Percentiles rank a stretch among this genome's conserved stretches.
These are phyloP conservation scores for Blastocystis sp. DNA, from an alignment of 352 stramenopile species.

Conservation along the genomic window DNA sequence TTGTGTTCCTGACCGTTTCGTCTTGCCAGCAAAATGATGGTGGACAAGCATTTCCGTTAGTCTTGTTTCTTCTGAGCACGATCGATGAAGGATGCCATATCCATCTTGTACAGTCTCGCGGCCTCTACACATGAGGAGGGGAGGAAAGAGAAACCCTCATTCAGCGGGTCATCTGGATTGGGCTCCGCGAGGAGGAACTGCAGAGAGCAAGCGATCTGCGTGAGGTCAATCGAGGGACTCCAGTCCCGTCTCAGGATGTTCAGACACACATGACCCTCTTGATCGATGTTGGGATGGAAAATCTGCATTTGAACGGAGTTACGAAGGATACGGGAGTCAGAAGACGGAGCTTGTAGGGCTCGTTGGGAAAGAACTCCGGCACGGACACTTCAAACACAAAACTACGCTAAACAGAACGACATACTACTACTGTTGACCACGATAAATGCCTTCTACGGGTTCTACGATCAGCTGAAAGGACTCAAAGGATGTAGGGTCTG, in stretches of 20 bases:
- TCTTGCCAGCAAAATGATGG: not conserved
- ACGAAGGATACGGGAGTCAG: not conserved
- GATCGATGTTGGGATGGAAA: slow-evolving; percentile 74
- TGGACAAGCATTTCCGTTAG: not conserved
- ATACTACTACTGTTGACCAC: not conserved
- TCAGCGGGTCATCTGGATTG: slow-evolving; percentile 71
- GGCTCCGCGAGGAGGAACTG: slow-evolving; percentile 71
- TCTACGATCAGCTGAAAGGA: not conserved
- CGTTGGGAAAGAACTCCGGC: not conserved
- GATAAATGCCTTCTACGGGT: slow-evolving; percentile 18
- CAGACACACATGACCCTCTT: slow-evolving; percentile 72
- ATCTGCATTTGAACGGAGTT: slow-evolving; percentile 8
- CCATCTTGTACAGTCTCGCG: not conserved
- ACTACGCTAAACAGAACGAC: not conserved
- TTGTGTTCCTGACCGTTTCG: not conserved
- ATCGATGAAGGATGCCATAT: not conserved
- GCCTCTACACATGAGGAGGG: slow-evolving; percentile 28
- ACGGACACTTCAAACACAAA: not conserved
- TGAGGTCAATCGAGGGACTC: slow-evolving; percentile 73
- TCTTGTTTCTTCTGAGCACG: slow-evolving; percentile 11
- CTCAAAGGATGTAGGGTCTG: not conserved
- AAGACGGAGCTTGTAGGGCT: slow-evolving; percentile 24
- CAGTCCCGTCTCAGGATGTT: slow-evolving; percentile 73
- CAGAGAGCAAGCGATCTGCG: slow-evolving; percentile 72
- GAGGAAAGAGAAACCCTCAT: slow-evolving; percentile 49